These are phyloP conservation scores for Wickerhamiella nectarea DNA, from an alignment of 805 yeast species.

Conservation along the genomic window DNA sequence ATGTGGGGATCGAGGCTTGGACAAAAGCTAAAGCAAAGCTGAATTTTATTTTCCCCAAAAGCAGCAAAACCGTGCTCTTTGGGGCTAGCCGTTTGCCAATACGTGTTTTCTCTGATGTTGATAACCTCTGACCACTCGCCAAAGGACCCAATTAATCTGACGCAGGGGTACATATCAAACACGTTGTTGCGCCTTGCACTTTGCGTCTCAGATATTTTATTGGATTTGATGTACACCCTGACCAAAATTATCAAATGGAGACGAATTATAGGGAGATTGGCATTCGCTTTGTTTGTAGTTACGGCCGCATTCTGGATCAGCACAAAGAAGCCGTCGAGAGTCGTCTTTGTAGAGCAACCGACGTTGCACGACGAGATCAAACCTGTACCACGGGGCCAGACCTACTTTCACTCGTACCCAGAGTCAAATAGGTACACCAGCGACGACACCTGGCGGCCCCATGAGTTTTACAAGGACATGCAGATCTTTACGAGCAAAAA, in stretches of 20 bases:
- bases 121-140: too few relatives aligned
- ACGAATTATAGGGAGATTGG: conserved; percentile 1
- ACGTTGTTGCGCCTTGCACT: not conserved
- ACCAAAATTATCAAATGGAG: conserved; percentile 7
- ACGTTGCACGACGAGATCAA: not conserved
- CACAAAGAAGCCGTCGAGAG: not conserved
- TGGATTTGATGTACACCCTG: not conserved
- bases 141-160: too few relatives aligned
- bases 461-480: conserved; percentile 9
- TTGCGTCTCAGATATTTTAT: not conserved
- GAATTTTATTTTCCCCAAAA: too few relatives aligned
- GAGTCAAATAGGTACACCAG: conserved; percentile 21
- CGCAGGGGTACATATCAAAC: not conserved
- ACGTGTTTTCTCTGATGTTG: too few relatives aligned
- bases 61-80: too few relatives aligned
- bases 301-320: conserved; percentile 5
- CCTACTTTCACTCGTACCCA: conserved; percentile 21
- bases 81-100: too few relatives aligned
- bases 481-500: conserved; percentile 5
- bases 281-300: conserved; percentile 4
- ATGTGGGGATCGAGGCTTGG: too few relatives aligned
- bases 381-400: conserved; percentile 15
- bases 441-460: conserved; percentile 24
- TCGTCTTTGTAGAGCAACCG: not conserved
- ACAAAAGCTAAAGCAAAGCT: too few relatives aligned